Evolutionary conservation across 768 basidiomycete genomes (phyloP).

Genomic region (Boletus vermiculosoides): DNA sequence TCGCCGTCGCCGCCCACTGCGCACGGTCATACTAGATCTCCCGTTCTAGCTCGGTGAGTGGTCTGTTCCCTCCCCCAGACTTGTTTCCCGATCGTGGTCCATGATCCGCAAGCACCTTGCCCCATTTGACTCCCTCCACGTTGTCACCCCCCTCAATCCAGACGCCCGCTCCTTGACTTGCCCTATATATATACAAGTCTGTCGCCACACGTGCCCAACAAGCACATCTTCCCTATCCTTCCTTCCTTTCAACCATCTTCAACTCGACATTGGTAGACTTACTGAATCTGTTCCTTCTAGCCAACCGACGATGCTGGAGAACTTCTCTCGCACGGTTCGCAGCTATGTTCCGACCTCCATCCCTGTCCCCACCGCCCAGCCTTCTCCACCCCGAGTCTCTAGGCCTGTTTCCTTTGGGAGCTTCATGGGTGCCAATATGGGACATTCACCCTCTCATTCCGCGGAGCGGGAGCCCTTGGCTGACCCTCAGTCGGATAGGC

Average conservation of each 20-base stretch:
- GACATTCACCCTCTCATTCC: constrained; percentile 10
- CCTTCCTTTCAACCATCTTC: neutral
- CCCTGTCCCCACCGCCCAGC: constrained; percentile 45
- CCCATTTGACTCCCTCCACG: constrained; percentile 4
- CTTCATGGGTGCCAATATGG: constrained; percentile 35
- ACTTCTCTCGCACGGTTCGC: constrained; percentile 51
- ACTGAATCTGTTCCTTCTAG: constrained; percentile 31
- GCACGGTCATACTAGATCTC: constrained; percentile 31
- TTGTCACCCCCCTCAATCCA: constrained; percentile 12
- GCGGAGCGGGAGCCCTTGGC: constrained; percentile 11
- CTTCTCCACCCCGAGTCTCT: constrained; percentile 50
- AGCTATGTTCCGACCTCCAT: constrained; percentile 55
- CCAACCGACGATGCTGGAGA: constrained; percentile 50
- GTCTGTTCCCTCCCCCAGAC: neutral
- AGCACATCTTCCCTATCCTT: neutral
- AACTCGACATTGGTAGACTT: neutral
- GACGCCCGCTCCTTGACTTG: neutral
- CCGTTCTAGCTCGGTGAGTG: constrained; percentile 33
- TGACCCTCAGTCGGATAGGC: constrained; percentile 9
- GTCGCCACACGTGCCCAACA: constrained; percentile 17
- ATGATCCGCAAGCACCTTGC: constrained; percentile 2
- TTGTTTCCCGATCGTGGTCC: neutral
- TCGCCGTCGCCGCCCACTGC: constrained; percentile 13
- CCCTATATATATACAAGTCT: constrained; percentile 15
- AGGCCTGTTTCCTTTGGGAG: constrained; percentile 48